phyloP scores from a whole-genome alignment of 768 basidiomycete species.

The Tricholoma flavovirens region DNA sequence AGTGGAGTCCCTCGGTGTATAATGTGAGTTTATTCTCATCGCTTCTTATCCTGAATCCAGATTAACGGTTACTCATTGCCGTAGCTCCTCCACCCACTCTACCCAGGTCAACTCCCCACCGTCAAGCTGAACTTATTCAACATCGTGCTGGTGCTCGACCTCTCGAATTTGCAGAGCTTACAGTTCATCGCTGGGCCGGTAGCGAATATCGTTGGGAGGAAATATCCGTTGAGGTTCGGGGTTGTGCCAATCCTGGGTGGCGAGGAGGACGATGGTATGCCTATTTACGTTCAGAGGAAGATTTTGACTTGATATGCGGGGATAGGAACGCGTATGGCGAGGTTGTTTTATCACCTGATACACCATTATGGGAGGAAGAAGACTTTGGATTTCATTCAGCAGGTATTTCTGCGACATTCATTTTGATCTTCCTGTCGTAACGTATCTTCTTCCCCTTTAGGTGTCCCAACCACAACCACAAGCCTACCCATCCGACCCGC shows the following conservation, averaged over 20 bases:
- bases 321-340: constrained; percentile 63
- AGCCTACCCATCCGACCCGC: constrained; percentile 20
- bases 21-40: constrained; percentile 30
- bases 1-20: constrained; percentile 46
- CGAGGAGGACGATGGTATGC: constrained; percentile 39
- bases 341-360: constrained; percentile 62
- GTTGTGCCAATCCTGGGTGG: constrained; percentile 69
- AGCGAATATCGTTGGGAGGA: constrained; percentile 63
- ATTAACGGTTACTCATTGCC: background rate
- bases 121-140: constrained; percentile 80
- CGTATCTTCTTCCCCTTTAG: constrained; percentile 20
- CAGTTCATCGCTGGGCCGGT: constrained; percentile 62
- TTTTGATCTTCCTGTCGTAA: background rate
- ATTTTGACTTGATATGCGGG: background rate
- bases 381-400: constrained; percentile 56
- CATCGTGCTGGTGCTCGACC: constrained; percentile 73
- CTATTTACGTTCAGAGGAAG: background rate
- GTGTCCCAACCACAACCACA: constrained; percentile 28
- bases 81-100: constrained; percentile 71
- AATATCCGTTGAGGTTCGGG: constrained; percentile 79
- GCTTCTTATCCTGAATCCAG: constrained; percentile 1
- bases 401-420: constrained; percentile 28
- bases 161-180: constrained; percentile 56
- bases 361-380: constrained; percentile 55
- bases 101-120: constrained; percentile 74